Conservation (phyloP, 164 flowering plant species). For the Liriodendron chinense region DNA sequence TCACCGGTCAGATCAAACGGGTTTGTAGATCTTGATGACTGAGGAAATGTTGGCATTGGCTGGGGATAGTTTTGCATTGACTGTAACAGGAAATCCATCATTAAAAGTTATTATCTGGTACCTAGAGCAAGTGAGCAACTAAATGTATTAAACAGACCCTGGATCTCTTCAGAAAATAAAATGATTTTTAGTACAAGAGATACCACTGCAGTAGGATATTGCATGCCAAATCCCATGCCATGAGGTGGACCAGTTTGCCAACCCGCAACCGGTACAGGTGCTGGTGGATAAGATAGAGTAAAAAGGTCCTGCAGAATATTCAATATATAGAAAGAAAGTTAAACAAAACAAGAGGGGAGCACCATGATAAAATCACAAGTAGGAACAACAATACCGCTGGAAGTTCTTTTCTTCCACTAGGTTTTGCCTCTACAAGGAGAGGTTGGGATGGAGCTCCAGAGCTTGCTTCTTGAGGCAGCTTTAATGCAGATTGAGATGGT, state of each 20-base stretch:
- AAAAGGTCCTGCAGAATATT: slow-evolving; percentile 68
- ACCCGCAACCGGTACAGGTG: slow-evolving; percentile 38
- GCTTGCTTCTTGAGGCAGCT: slow-evolving; percentile 20
- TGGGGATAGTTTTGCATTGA: slow-evolving; percentile 43
- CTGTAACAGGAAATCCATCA: slow-evolving; percentile 31
- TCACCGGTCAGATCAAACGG: slow-evolving; percentile 77
- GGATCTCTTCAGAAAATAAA: neutral
- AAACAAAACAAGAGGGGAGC: neutral
- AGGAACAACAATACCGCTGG: slow-evolving; percentile 51
- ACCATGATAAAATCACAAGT: neutral
- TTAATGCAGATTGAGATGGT: slow-evolving; percentile 32
- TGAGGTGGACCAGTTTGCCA: slow-evolving; percentile 65
- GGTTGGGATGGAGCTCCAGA: slow-evolving; percentile 34
- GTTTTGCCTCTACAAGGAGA: slow-evolving; percentile 34
- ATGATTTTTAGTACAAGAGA: neutral
- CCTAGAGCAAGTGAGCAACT: neutral
- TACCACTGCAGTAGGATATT: slow-evolving; percentile 62
- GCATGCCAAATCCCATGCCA: slow-evolving; percentile 49
- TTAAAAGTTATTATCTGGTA: slow-evolving; percentile 3
- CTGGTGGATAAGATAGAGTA: slow-evolving; percentile 35
- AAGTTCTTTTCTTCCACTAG: slow-evolving; percentile 62
- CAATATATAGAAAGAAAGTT: neutral
- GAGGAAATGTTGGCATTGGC: slow-evolving; percentile 44
- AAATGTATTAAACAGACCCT: neutral
- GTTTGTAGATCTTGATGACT: slow-evolving; percentile 52